Conservation (phyloP, 2,329 filamentous ascomycete genomes). For the Colletotrichum limetticola region DNA sequence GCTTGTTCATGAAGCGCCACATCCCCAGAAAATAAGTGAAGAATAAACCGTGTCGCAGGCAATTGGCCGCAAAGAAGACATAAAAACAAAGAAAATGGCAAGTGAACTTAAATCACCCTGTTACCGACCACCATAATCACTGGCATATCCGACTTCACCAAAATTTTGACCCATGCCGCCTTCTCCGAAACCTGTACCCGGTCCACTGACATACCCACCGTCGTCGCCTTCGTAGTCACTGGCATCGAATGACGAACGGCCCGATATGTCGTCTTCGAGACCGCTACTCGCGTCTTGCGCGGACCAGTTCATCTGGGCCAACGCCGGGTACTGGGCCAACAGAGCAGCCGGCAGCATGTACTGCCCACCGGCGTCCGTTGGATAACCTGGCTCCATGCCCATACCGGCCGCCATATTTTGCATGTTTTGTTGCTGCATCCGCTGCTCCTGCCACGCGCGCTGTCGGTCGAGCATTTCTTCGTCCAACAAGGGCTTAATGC, state of each 20-base stretch:
- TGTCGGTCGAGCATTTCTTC: conserved; percentile 90
- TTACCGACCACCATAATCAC: conserved; percentile 61
- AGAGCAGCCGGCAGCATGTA: conserved; percentile 87
- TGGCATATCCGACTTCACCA: conserved; percentile 64
- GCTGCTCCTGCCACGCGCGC: conserved; percentile 78
- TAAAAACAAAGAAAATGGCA: conserved; percentile 9
- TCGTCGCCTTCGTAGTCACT: conserved; percentile 82
- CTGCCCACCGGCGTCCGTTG: conserved; percentile 64
- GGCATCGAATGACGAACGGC: conserved; percentile 83
- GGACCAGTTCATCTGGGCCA: conserved; percentile 91
- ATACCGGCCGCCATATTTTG: conserved; percentile 67
- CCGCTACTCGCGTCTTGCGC: conserved; percentile 73
- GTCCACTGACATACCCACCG: conserved; percentile 72
- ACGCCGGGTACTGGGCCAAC: conserved; percentile 89
- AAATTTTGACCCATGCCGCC: conserved; percentile 66
- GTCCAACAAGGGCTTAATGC: conserved; percentile 96
- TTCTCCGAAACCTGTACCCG: conserved; percentile 69
- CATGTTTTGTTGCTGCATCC: conserved; percentile 72
- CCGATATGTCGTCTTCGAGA: conserved; percentile 80
- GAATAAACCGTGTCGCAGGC: conserved; percentile 8
- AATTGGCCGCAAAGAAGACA: conserved; percentile 12
- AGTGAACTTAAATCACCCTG: background rate
- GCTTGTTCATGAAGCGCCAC: conserved; percentile 26
- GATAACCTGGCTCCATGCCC: conserved; percentile 70
- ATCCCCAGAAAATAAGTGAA: background rate